Evolutionary conservation across 2,329 filamentous ascomycete species (phyloP), one percentile per base, ranked within the genome.

Genomic region (Aspergillus spinulosporus): DNA sequence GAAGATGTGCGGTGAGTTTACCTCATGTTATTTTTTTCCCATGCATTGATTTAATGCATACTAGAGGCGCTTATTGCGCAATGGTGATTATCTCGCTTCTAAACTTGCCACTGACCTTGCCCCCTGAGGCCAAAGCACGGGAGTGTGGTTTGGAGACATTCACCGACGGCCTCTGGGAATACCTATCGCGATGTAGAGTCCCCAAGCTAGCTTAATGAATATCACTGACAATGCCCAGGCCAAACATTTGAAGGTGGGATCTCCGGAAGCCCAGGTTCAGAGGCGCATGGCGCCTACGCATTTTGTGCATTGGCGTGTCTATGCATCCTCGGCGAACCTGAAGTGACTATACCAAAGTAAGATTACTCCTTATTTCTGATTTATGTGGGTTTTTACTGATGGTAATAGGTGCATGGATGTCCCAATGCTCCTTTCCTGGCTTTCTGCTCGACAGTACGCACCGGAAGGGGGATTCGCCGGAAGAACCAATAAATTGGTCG

Each of bases 191-290:
- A 75, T 97, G 93, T 88, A 82, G 78, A 85, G 82, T 62, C 54
- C 29, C 43, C 40, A 36, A 37, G 48, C 46, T 26, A 49, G 14
- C 5, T 37, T 5, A 15, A 36, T 42, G 55, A 39, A 57, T 40
- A 39, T 37, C 26, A 47, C 54, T 57, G 59, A 59, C 66, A 49
- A 66, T 29, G 46, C 29, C 14, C 52, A 91, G 88, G 89, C 72
- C 93, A 97, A 81, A 95, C 90, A 8, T 97, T 88, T 74, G 94
- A 99, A 78, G 94, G 94, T 62, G 94, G 94, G 48, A 92, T 99
- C 64, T 92, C 90, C 62, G 88, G 86, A 54, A 87, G 88, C 61
- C 94, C 92, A 51, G 88, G 88, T 58, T 87, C 88, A 61, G 94
- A 99, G 80, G 94, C 93, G 53, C 94, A 99, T 76, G 94, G 94